These are phyloP conservation scores for Typha latifolia DNA, from an alignment of 176 grass and related monocot species.

Conservation along the genomic window DNA sequence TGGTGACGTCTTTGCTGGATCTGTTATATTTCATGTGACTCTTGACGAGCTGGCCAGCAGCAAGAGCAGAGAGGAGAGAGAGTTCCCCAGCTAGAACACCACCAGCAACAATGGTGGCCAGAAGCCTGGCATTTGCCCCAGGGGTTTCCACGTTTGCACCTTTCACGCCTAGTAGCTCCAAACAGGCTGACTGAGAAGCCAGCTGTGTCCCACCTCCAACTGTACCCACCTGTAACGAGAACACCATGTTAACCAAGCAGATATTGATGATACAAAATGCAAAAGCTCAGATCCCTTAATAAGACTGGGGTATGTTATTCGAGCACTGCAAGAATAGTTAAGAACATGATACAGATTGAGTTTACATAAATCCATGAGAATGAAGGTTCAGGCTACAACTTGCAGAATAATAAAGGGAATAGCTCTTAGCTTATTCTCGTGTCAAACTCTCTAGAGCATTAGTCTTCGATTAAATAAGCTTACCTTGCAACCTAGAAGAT, in stretches of 20 bases:
- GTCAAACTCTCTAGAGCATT: no score
- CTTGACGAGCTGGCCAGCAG: slow-evolving; percentile 66
- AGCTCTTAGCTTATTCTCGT: not conserved
- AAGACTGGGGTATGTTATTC: not conserved
- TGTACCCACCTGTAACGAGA: slow-evolving; percentile 50
- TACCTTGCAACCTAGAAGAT: no score
- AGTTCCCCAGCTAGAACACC: slow-evolving; percentile 76
- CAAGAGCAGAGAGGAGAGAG: slow-evolving; percentile 58
- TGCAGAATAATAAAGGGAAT: not conserved
- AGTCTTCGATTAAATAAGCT: no score
- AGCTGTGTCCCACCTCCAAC: slow-evolving; percentile 74
- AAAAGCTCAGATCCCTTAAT: not conserved
- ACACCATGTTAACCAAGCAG: not conserved
- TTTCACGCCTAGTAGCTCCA: slow-evolving; percentile 63
- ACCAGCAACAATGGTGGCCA: slow-evolving; percentile 59
- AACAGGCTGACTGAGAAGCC: slow-evolving; percentile 57
- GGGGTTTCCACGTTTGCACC: slow-evolving; percentile 46
- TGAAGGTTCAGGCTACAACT: not conserved
- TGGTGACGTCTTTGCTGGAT: slow-evolving; percentile 44
- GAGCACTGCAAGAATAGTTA: not conserved
- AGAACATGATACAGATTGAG: not conserved
- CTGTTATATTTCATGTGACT: slow-evolving; percentile 87
- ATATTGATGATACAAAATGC: not conserved
- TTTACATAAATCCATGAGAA: not conserved
- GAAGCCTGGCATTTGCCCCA: slow-evolving; percentile 39